Conservation (phyloP, 1,284 basidiomycete species). For the Cutaneotrichosporon dermatis region DNA sequence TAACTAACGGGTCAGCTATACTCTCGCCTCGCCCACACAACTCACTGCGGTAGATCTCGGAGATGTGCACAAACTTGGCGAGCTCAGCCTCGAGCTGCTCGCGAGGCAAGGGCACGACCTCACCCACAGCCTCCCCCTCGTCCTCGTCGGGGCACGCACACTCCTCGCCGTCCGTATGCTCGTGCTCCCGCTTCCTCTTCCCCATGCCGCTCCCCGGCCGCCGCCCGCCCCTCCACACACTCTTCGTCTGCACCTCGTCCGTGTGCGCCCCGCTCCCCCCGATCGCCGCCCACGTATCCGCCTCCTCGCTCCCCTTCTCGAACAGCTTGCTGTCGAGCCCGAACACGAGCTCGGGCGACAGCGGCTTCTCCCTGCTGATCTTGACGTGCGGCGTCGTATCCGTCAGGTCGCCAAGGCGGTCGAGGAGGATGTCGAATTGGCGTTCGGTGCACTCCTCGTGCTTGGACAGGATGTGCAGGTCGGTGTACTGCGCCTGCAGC, state of each 20-base stretch:
- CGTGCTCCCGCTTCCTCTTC: conserved; percentile 30
- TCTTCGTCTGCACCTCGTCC: conserved; percentile 76
- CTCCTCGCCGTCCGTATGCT: conserved; percentile 11
- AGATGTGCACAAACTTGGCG: conserved; percentile 51
- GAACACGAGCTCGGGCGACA: conserved; percentile 67
- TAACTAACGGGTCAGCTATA: conserved; percentile 46
- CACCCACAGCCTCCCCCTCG: conserved; percentile 13
- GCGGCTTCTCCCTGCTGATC: conserved; percentile 49
- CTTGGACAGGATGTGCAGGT: conserved; percentile 84
- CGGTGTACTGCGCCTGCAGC: conserved; percentile 90
- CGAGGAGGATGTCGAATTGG: conserved; percentile 70
- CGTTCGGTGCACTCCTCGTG: conserved; percentile 73
- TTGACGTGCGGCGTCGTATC: conserved; percentile 78
- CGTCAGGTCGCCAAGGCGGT: conserved; percentile 82
- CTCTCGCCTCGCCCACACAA: background rate
- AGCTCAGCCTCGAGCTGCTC: conserved; percentile 52
- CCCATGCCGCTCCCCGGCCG: conserved; percentile 13
- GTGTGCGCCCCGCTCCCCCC: conserved; percentile 52
- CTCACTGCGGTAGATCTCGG: conserved; percentile 48
- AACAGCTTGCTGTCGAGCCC: conserved; percentile 77
- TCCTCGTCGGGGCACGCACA: conserved; percentile 4
- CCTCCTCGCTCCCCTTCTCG: conserved; percentile 43
- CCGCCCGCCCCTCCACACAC: conserved; percentile 55
- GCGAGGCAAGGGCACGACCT: conserved; percentile 27
- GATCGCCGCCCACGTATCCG: conserved; percentile 30